Evolutionary conservation across 805 yeast species (phyloP).

Genomic region (Yamadazyma tumulicola): DNA sequence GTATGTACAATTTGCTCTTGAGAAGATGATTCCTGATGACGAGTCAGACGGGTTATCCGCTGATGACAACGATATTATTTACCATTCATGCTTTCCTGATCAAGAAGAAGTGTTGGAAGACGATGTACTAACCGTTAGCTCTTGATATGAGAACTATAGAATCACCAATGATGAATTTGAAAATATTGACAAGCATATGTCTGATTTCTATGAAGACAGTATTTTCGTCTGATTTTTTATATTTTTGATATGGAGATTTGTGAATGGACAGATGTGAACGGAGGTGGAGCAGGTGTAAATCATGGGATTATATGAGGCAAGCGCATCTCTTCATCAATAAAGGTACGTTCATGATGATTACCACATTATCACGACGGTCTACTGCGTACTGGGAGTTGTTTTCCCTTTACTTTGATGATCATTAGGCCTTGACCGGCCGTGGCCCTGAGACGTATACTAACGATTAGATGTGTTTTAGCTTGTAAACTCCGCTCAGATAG

Average conservation of each 20-base stretch:
- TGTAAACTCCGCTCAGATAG: no score
- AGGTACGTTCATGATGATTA: constrained; percentile 46
- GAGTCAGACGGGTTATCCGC: constrained; percentile 97
- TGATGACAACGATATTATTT: constrained; percentile 74
- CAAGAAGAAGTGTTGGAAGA: constrained; percentile 5
- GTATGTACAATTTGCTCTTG: constrained; percentile 12
- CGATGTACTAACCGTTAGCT: constrained; percentile 13
- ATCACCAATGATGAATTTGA: constrained; percentile 62
- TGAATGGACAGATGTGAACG: no score
- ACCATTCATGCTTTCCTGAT: constrained; percentile 97
- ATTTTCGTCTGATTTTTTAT: constrained; percentile 45
- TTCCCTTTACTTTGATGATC: constrained; percentile 43
- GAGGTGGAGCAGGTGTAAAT: no score
- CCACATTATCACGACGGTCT: constrained; percentile 53
- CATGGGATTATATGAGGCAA: no score
- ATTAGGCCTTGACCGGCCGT: constrained; percentile 52
- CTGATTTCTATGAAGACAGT: constrained; percentile 69
- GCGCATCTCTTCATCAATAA: no score
- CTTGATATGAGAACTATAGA: constrained; percentile 14
- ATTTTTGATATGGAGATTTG: constrained; percentile 6
- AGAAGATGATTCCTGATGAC: constrained; percentile 80
- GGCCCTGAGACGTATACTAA: constrained; percentile 49
- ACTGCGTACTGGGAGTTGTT: constrained; percentile 45
- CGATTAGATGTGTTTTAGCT: no score
- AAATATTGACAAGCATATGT: constrained; percentile 97